Conservation (phyloP, 768 basidiomycete genomes). For the Auricularia cornea region DNA sequence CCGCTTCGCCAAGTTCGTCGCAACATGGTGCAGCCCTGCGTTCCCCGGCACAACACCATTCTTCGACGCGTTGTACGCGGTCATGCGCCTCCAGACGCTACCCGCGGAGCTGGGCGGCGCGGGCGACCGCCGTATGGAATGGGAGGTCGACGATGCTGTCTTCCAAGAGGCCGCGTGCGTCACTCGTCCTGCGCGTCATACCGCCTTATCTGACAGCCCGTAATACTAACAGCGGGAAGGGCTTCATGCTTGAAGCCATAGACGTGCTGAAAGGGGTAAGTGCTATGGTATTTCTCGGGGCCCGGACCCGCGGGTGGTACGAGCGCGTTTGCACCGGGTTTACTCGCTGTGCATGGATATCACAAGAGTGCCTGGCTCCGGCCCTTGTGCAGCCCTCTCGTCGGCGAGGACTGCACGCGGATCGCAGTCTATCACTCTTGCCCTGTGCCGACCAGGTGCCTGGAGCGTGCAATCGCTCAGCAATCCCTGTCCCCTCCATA, state of each 20-base stretch:
- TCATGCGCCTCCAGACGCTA: slow-evolving; percentile 72
- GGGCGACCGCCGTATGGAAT: slow-evolving; percentile 61
- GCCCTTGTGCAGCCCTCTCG: too few species aligned
- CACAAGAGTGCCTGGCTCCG: too few species aligned
- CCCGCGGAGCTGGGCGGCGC: slow-evolving; percentile 77
- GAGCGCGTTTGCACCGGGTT: too few species aligned
- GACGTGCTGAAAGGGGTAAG: slow-evolving; percentile 83
- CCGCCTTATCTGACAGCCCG: slow-evolving; percentile 15
- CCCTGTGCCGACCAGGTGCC: too few species aligned
- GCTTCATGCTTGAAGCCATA: slow-evolving; percentile 90
- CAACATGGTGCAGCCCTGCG: slow-evolving; percentile 76
- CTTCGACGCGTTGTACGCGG: slow-evolving; percentile 64
- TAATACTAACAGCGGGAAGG: slow-evolving; percentile 59
- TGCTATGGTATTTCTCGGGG: slow-evolving; percentile 10
- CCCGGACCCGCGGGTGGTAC: too few species aligned
- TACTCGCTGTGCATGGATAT: too few species aligned
- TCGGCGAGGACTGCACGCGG: too few species aligned
- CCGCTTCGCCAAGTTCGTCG: slow-evolving; percentile 63
- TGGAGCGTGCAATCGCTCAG: too few species aligned
- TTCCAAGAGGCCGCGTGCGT: slow-evolving; percentile 91
- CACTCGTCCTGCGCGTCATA: slow-evolving; percentile 8
- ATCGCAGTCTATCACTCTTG: too few species aligned
- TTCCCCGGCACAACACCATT: slow-evolving; percentile 89
- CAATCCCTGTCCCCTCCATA: too few species aligned
- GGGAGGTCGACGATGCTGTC: slow-evolving; percentile 92